These are phyloP conservation scores for Gardenia jasminoides DNA, from an alignment of 257 asterid genomes.

Conservation along the genomic window DNA sequence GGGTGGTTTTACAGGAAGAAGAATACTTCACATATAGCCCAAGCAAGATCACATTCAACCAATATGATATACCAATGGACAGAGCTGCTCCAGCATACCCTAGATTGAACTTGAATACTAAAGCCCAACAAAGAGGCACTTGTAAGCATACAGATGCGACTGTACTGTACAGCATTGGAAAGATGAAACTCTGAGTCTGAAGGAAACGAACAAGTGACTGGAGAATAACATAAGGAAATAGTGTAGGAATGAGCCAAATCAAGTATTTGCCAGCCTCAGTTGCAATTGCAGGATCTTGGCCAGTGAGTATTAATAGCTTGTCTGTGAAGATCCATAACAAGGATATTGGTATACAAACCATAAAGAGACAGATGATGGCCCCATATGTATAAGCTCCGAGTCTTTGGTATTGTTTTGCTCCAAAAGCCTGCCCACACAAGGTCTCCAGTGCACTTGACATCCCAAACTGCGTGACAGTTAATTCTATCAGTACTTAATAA, in stretches of 20 bases:
- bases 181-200: constrained; percentile 69
- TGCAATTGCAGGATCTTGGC: constrained; percentile 72
- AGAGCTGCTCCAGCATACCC: constrained; percentile 47
- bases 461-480: constrained; percentile 48
- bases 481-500: background rate
- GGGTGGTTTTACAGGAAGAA: constrained; percentile 43
- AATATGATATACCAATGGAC: constrained; percentile 49
- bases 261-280: constrained; percentile 64
- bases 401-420: constrained; percentile 60
- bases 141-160: constrained; percentile 60
- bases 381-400: constrained; percentile 56
- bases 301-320: constrained; percentile 42
- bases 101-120: constrained; percentile 49
- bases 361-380: constrained; percentile 49
- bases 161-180: constrained; percentile 67
- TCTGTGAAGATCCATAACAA: constrained; percentile 59
- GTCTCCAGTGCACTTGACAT: constrained; percentile 82
- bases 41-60: constrained; percentile 61
- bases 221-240: constrained; percentile 69
- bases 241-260: constrained; percentile 60
- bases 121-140: constrained; percentile 61
- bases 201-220: constrained; percentile 67
- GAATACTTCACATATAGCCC: constrained; percentile 54
- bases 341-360: constrained; percentile 17
- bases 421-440: constrained; percentile 26